Percentiles rank a stretch among this genome's conserved stretches.
Conservation (phyloP, 805 yeast genomes). For the Limtongozyma cylindracea region DNA sequence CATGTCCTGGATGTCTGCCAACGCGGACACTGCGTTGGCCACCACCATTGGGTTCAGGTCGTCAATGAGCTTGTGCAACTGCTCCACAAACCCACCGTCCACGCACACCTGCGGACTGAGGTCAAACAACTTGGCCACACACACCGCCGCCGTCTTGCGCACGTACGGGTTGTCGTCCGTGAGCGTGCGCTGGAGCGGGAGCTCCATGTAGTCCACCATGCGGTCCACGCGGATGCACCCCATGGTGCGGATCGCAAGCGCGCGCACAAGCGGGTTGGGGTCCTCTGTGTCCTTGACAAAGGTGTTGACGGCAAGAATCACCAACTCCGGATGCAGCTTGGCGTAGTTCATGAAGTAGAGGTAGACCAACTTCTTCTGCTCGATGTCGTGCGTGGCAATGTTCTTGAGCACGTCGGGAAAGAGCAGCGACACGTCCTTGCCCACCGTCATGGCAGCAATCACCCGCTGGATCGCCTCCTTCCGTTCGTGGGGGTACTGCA, state of each 20-base stretch:
- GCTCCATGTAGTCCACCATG: slow-evolving; percentile 85
- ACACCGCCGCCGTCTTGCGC: slow-evolving; percentile 89
- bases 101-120: slow-evolving; percentile 56
- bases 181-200: slow-evolving; percentile 66
- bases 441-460: slow-evolving; percentile 94
- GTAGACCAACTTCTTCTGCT: slow-evolving; percentile 89
- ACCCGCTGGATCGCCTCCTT: slow-evolving; percentile 94
- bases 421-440: slow-evolving; percentile 83
- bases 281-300: slow-evolving; percentile 90
- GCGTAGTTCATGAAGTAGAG: slow-evolving; percentile 94
- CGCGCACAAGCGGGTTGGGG: slow-evolving; percentile 87
- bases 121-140: slow-evolving; percentile 89
- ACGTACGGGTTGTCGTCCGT: slow-evolving; percentile 93
- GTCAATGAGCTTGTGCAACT: slow-evolving; percentile 36
- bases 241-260: slow-evolving; percentile 95
- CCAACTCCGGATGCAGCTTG: slow-evolving; percentile 83
- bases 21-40: slow-evolving; percentile 75
- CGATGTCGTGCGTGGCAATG: slow-evolving; percentile 88
- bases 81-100: slow-evolving; percentile 66
- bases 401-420: slow-evolving; percentile 94
- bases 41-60: slow-evolving; percentile 95
- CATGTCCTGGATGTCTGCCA: slow-evolving; percentile 58
- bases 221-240: slow-evolving; percentile 92
- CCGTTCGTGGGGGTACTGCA: slow-evolving; percentile 84
- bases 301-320: slow-evolving; percentile 90